Base-by-base conservation (phyloP, 768 basidiomycete species). In the Phallus indusiatus region DNA sequence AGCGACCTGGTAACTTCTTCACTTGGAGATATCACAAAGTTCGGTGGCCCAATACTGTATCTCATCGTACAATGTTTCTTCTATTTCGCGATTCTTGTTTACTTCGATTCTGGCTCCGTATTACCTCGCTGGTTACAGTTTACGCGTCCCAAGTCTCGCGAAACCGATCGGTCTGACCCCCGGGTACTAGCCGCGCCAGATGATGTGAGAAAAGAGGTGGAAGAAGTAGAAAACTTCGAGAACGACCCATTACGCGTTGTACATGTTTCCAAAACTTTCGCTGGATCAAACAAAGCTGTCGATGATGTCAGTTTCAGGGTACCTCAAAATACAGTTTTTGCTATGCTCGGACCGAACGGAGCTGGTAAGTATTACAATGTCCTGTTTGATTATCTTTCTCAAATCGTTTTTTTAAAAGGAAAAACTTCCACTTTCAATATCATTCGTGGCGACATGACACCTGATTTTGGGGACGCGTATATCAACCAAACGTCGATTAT, bases 361-460 rank as follows among this genome's bases (percentile, higher is more conserved):
- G 89, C 88, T 8, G 9, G 61, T 53, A 47, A 54, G 60, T 34
- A 33, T n/a, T n/a, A 17, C 9, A 55, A 59, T 20, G 9, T 12
- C 21, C 16, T 7, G 5, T 55, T 5, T 55, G 34, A 9, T 56
- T 8, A 18, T 28, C 34, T 4, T 6, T 20, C 9, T 33, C 16
- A 42, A 42, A 42, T 10, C 12, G n/a, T 42, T 42, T 50, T 33
- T 51, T 53, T n/a, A n/a, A 28, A 3, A 42, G 88, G 89, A 0
- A 90, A 90, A 70, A 90, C 86, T 11, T 89, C 89, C 0, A 85
- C 83, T 0, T 88, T 90, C 69, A 87, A 88, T 21, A 68, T 88
- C 66, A 89, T 91, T 60, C 83, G 86, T 22, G 86, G 86, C 0
- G 83, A 88, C 64, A 73, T 86, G 33, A 68, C 80, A 24, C 88